Percentiles rank a stretch among this genome's conserved stretches.
These are phyloP conservation scores for Typha latifolia DNA, from an alignment of 176 grass and related monocot species.

Conservation along the genomic window DNA sequence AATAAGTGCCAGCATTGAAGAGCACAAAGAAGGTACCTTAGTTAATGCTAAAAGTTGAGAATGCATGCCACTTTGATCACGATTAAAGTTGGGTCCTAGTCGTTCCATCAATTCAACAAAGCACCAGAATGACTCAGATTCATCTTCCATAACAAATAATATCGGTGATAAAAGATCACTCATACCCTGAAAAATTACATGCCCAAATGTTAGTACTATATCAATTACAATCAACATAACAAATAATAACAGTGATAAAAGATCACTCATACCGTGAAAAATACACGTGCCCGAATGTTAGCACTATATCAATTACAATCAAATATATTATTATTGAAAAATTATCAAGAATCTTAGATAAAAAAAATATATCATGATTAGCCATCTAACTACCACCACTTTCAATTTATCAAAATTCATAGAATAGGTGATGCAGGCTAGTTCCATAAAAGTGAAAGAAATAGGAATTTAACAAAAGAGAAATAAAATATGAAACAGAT, in stretches of 20 bases:
- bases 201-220: too few relatives aligned
- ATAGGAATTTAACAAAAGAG: too few relatives aligned
- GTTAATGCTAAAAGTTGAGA: constrained; percentile 86
- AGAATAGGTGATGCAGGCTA: too few relatives aligned
- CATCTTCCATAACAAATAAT: constrained; percentile 84
- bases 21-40: constrained; percentile 53
- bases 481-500: too few relatives aligned
- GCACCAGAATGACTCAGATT: constrained; percentile 90
- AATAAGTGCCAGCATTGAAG: too few relatives aligned
- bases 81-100: constrained; percentile 92
- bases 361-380: too few relatives aligned
- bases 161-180: constrained; percentile 90
- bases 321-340: background rate
- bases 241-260: constrained; percentile 76
- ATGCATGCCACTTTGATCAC: constrained; percentile 98
- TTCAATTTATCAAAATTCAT: too few relatives aligned
- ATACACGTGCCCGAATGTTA: background rate
- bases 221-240: constrained; percentile 32
- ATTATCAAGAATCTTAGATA: background rate
- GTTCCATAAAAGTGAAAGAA: too few relatives aligned
- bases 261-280: constrained; percentile 89
- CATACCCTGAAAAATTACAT: constrained; percentile 64
- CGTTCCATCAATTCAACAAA: constrained; percentile 94
- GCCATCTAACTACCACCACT: too few relatives aligned
- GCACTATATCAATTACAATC: too few relatives aligned